Percentiles rank a stretch among this genome's conserved stretches.
Evolutionary conservation across 805 yeast genomes (phyloP).

Genomic region (Maudiozyma bulderi): DNA sequence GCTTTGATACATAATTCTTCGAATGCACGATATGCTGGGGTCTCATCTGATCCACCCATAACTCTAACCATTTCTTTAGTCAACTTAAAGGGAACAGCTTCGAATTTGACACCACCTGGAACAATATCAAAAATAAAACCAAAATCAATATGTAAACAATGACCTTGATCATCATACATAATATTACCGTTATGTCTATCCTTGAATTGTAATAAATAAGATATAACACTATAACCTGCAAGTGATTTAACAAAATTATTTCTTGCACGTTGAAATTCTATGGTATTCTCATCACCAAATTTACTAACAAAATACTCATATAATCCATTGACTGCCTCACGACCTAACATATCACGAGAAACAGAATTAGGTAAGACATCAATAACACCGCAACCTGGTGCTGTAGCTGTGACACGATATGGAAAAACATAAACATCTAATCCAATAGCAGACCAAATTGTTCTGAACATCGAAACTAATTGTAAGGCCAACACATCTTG

Average conservation of each 20-base stretch:
- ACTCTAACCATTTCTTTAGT: conserved; percentile 95
- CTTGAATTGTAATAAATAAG: conserved; percentile 84
- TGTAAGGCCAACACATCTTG: conserved; percentile 94
- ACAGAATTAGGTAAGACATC: conserved; percentile 94
- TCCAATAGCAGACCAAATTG: conserved; percentile 82
- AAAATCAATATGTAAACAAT: conserved; percentile 90
- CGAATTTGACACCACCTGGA: conserved; percentile 97
- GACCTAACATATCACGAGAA: conserved; percentile 95
- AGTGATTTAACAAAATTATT: conserved; percentile 86
- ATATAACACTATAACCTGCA: conserved; percentile 89
- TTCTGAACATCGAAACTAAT: conserved; percentile 79
- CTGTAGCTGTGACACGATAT: conserved; percentile 92
- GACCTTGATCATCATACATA: conserved; percentile 92
- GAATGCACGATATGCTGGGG: conserved; percentile 87
- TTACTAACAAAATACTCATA: conserved; percentile 86
- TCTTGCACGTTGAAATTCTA: conserved; percentile 84
- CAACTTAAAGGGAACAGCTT: conserved; percentile 94
- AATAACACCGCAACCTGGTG: conserved; percentile 98
- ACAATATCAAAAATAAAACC: conserved; percentile 98
- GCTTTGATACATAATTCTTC: conserved; percentile 94
- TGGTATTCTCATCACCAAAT: conserved; percentile 88
- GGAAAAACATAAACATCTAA: conserved; percentile 89
- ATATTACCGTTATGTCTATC: conserved; percentile 98
- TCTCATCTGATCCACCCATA: conserved; percentile 79
- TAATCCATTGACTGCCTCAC: conserved; percentile 96